Evolutionary conservation across 306 rosid genomes (phyloP).

Genomic region (Quercus bicolor): DNA sequence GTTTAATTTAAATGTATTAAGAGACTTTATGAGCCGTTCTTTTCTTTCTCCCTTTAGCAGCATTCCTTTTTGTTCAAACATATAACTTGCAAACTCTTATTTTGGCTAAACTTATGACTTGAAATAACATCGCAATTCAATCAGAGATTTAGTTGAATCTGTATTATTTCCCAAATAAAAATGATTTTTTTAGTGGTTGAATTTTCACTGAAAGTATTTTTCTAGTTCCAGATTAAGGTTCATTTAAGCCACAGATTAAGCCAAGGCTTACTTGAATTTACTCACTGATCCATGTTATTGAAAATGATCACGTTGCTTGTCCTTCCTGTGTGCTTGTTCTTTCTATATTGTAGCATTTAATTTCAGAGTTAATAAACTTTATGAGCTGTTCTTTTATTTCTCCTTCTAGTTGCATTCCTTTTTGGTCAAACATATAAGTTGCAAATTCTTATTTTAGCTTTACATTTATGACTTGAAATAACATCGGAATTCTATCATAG

Average conservation of each 20-base stretch:
- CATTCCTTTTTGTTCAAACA: not conserved
- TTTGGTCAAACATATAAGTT: not conserved
- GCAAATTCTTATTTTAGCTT: not conserved
- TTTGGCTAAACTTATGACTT: not conserved
- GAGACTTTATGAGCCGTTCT: too few species aligned
- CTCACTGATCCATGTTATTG: constrained; percentile 53
- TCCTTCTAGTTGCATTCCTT: not conserved
- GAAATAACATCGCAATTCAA: not conserved
- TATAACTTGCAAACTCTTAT: not conserved
- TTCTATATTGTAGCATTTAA: not conserved
- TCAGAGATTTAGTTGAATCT: not conserved
- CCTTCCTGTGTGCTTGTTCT: not conserved
- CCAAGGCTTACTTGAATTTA: not conserved
- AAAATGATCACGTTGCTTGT: constrained; percentile 78
- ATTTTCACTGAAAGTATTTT: not conserved
- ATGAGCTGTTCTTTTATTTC: not conserved
- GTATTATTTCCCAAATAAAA: not conserved
- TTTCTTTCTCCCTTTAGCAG: not conserved
- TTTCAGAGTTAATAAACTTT: not conserved
- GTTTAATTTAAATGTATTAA: not conserved
- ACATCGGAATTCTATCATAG: not conserved
- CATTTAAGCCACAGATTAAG: not conserved
- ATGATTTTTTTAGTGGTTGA: not conserved
- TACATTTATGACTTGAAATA: not conserved
- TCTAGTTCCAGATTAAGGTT: not conserved